Base-by-base conservation (phyloP, 148 eudicot species). In the Talinum fruticosum region DNA sequence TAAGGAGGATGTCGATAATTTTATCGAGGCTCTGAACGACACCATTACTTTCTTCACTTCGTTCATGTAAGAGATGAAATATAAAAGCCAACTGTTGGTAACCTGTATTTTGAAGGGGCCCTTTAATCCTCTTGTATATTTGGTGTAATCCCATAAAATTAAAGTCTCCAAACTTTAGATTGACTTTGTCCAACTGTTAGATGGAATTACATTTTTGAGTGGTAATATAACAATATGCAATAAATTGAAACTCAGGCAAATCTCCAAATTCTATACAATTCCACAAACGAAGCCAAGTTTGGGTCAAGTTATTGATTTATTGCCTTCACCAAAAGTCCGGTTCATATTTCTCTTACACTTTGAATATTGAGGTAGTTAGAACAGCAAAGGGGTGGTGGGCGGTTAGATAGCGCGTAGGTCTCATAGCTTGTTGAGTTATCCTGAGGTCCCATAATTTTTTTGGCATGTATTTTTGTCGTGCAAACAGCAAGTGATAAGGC, bases 1-100 rank as follows among this genome's bases (percentile, higher is more conserved):
- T 2, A 92, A 86, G 77, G 93, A 92, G 75, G 98, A 94, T 30
- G 86, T 94, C 16, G 96, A 94, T 78, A 68, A 69, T 78, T 94
- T 90, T 68, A 84, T 94, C 62, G 79, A 76, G 23, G 93, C 92
- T 8, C 93, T 94, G 51, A 79, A 81, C 1, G 98, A 92, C 71
- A 92, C 98, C 0, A 85, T 92, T 72, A 71, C 53, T 65, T 94
- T 94, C 83, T 94, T 94, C 69, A 82, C 73, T 30, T 91, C 96
- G 23, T 89, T 91, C 83, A 87, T 71, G 66, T 85, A 77, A 75
- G 72, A 59, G 34, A 47, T 70, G 54, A 8, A 45, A 7, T 8
- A 14, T 29, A 3, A 66, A 49, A 2, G 8, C 19, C 28, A 59
- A 30, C 32, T 1, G 15, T 68, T 24, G 26, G 34, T 45, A 12